Evolutionary conservation across 1,139 yeast genomes (phyloP).

Genomic region (Yamadazyma friedrichii): DNA sequence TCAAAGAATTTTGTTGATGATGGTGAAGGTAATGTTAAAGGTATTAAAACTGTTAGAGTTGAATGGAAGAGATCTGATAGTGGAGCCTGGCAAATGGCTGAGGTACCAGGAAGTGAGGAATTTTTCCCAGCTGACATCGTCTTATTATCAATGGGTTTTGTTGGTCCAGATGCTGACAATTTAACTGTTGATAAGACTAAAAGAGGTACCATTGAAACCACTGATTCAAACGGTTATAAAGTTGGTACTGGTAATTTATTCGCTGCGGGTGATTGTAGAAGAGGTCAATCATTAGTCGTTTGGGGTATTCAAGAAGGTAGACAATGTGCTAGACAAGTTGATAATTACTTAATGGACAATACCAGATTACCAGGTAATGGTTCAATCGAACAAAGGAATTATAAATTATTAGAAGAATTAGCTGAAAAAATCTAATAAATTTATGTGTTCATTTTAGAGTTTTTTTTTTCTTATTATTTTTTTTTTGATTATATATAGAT

Average conservation of each 20-base stretch:
- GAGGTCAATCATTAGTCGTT: conserved; percentile 97
- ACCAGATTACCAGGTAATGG: conserved; percentile 93
- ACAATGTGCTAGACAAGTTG: conserved; percentile 96
- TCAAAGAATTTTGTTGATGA: conserved; percentile 95
- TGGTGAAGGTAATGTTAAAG: conserved; percentile 89
- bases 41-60: conserved; percentile 92
- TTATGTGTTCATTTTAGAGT: background rate
- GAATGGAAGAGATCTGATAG: conserved; percentile 96
- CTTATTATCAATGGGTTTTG: conserved; percentile 92
- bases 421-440: conserved; percentile 52
- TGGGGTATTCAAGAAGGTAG: conserved; percentile 99
- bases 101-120: conserved; percentile 92
- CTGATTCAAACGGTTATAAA: conserved; percentile 66
- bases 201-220: conserved; percentile 83
- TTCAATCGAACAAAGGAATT: conserved; percentile 81
- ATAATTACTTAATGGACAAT: conserved; percentile 70
- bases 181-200: conserved; percentile 70
- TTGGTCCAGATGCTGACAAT: conserved; percentile 91
- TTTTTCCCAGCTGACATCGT: conserved; percentile 94
- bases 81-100: conserved; percentile 99
- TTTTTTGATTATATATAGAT: no score
- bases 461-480: no score
- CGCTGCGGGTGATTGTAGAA: conserved; percentile 98
- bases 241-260: conserved; percentile 67
- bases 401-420: conserved; percentile 67